Evolutionary conservation across 2,329 filamentous ascomycete species (phyloP).

Genomic region (Penicillium corylophilum): DNA sequence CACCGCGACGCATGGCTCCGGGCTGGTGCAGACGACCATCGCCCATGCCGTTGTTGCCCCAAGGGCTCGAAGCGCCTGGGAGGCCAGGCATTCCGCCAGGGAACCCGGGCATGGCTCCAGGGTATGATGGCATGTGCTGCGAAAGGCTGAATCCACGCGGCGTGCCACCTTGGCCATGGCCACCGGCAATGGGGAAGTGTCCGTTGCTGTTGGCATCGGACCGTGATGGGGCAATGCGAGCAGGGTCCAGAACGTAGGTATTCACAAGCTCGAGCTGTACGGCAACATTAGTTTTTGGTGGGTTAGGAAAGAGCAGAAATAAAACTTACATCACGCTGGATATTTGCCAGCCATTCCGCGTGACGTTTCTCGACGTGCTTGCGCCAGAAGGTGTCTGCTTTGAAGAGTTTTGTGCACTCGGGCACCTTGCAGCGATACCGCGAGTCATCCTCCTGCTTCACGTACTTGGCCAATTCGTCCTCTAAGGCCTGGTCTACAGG

Average conservation of each 20-base stretch:
- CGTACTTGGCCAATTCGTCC: conserved; percentile 80
- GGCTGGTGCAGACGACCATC: conserved; percentile 52
- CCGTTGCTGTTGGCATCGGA: conserved; percentile 95
- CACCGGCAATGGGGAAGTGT: conserved; percentile 81
- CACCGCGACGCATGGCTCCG: conserved; percentile 69
- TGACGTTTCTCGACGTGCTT: conserved; percentile 98
- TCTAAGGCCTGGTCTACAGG: conserved; percentile 80
- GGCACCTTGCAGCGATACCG: conserved; percentile 97
- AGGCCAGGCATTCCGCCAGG: conserved; percentile 35
- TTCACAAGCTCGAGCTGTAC: conserved; percentile 83
- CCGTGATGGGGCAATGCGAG: conserved; percentile 88
- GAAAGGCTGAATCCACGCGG: conserved; percentile 88
- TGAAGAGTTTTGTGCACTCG: conserved; percentile 95
- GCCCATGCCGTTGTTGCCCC: conserved; percentile 38
- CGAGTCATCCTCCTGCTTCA: conserved; percentile 96
- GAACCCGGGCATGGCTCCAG: conserved; percentile 41
- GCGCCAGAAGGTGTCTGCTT: conserved; percentile 93
- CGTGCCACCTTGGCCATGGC: conserved; percentile 75
- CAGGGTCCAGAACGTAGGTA: conserved; percentile 87
- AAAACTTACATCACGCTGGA: conserved; percentile 76
- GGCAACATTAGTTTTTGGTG: conserved; percentile 2
- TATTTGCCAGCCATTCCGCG: conserved; percentile 75
- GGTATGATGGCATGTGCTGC: conserved; percentile 65
- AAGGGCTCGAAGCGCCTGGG: conserved; percentile 32
- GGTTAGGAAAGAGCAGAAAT: neutral